phyloP scores from a whole-genome alignment of 768 basidiomycete genomes.

The Calocybe cyanea region DNA sequence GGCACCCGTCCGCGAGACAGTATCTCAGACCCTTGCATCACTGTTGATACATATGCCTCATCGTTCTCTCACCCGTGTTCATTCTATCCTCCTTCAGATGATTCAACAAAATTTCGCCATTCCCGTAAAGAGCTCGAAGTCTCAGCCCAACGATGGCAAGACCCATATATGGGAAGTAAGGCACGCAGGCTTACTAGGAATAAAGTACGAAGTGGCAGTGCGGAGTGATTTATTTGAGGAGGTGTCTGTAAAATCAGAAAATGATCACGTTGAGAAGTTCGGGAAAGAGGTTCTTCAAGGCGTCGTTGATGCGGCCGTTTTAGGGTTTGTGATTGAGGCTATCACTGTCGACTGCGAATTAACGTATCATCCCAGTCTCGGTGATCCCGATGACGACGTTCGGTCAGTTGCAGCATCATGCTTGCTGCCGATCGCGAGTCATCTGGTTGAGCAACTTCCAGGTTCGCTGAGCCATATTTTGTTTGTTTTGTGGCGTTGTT shows the following conservation, averaged over 20 bases:
- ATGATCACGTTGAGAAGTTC: slow-evolving; percentile 29
- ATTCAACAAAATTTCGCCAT: slow-evolving; percentile 80
- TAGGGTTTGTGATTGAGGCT: slow-evolving; percentile 64
- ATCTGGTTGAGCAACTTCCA: slow-evolving; percentile 73
- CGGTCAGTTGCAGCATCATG: slow-evolving; percentile 93
- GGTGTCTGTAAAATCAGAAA: slow-evolving; percentile 31
- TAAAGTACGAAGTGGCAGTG: slow-evolving; percentile 98
- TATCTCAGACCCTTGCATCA: slow-evolving; percentile 90
- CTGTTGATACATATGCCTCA: slow-evolving; percentile 85
- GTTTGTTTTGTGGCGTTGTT: slow-evolving; percentile 84
- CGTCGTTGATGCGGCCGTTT: slow-evolving; percentile 85
- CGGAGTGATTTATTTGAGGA: slow-evolving; percentile 74
- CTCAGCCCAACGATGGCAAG: slow-evolving; percentile 32
- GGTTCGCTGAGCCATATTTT: slow-evolving; percentile 72
- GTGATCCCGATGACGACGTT: slow-evolving; percentile 93
- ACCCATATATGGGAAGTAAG: slow-evolving; percentile 93
- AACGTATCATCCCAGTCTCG: slow-evolving; percentile 48
- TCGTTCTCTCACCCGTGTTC: slow-evolving; percentile 75
- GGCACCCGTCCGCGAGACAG: slow-evolving; percentile 95
- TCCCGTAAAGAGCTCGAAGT: slow-evolving; percentile 29
- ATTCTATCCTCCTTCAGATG: slow-evolving; percentile 86
- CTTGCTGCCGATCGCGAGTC: slow-evolving; percentile 79
- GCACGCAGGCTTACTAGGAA: slow-evolving; percentile 94
- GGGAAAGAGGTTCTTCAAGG: slow-evolving; percentile 65
- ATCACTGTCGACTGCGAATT: not conserved